A percentile compares a stretch with the other conserved stretches of the same genome.
phyloP scores from a whole-genome alignment of 1,139 yeast species.

The Candida glucosophila region DNA sequence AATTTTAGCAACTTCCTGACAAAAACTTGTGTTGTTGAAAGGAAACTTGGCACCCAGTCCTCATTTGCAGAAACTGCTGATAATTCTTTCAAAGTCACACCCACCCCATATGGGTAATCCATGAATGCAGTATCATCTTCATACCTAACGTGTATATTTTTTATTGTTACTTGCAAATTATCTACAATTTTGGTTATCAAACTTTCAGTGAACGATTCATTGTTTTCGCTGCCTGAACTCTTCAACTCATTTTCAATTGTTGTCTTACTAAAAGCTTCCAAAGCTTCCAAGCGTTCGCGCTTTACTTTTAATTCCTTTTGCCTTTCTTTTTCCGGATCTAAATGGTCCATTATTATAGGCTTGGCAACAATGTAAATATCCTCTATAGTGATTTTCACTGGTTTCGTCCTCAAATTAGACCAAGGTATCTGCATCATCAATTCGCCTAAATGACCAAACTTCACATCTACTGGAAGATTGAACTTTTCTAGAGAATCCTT shows the following conservation, averaged over 20 bases:
- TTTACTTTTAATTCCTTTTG: conserved; percentile 60
- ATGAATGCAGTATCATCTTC: conserved; percentile 71
- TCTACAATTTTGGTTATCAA: conserved; percentile 85
- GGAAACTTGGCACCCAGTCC: conserved; percentile 79
- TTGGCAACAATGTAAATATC: conserved; percentile 78
- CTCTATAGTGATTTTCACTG: conserved; percentile 84
- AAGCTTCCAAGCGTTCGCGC: conserved; percentile 54
- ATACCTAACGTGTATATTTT: conserved; percentile 83
- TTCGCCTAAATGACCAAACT: conserved; percentile 85
- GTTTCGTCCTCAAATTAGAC: conserved; percentile 89
- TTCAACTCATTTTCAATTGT: conserved; percentile 29
- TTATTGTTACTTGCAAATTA: conserved; percentile 86
- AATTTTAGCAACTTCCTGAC: conserved; percentile 75
- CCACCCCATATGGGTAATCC: conserved; percentile 71
- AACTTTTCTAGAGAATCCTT: conserved; percentile 80
- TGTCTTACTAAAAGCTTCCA: conserved; percentile 51
- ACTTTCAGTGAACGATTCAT: conserved; percentile 81
- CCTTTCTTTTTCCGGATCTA: conserved; percentile 59
- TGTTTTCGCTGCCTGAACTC: conserved; percentile 39
- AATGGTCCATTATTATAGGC: conserved; percentile 49
- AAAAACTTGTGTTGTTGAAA: conserved; percentile 57
- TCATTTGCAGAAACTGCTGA: conserved; percentile 89
- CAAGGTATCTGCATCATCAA: conserved; percentile 90
- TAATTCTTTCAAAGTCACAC: conserved; percentile 73
- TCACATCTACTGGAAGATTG: conserved; percentile 80